These are phyloP conservation scores for Pyrrhoderma noxium DNA, from an alignment of 1,284 basidiomycete genomes.

Conservation along the genomic window DNA sequence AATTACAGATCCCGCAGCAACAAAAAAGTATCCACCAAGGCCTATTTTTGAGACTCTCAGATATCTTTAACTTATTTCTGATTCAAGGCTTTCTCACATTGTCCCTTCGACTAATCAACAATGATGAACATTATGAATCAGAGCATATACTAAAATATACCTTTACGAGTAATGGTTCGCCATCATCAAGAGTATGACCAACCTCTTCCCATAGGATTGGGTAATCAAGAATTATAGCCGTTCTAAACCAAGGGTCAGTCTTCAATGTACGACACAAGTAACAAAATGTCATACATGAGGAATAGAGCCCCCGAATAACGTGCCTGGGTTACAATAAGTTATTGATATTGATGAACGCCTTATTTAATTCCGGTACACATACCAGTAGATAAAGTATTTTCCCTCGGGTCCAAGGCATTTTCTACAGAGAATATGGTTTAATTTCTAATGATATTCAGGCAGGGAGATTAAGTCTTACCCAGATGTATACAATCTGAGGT, in stretches of 20 bases:
- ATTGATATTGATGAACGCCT: no score
- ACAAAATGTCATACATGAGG: constrained; percentile 1
- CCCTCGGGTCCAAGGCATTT: constrained; percentile 2
- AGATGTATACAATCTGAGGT: constrained; percentile 6
- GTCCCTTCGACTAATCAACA: no score
- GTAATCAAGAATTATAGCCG: not conserved
- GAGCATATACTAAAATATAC: not conserved
- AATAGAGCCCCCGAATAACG: constrained; percentile 4
- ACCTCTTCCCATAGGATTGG: constrained; percentile 5
- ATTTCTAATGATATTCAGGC: not conserved
- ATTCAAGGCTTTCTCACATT: no score
- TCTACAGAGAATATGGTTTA: not conserved
- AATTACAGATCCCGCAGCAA: not conserved
- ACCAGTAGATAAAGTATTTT: constrained; percentile 5
- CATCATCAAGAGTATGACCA: not conserved
- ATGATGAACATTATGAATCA: no score
- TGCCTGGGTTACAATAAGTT: no score
- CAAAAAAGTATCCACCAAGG: constrained; percentile 3
- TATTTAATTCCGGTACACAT: not conserved
- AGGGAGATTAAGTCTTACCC: constrained; percentile 1
- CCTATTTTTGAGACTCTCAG: not conserved
- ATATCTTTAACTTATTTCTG: not conserved
- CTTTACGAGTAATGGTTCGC: not conserved
- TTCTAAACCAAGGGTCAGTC: not conserved
- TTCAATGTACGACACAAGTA: not conserved